Base-by-base conservation (phyloP, 148 eudicot species). In the Arctostaphylos glauca region DNA sequence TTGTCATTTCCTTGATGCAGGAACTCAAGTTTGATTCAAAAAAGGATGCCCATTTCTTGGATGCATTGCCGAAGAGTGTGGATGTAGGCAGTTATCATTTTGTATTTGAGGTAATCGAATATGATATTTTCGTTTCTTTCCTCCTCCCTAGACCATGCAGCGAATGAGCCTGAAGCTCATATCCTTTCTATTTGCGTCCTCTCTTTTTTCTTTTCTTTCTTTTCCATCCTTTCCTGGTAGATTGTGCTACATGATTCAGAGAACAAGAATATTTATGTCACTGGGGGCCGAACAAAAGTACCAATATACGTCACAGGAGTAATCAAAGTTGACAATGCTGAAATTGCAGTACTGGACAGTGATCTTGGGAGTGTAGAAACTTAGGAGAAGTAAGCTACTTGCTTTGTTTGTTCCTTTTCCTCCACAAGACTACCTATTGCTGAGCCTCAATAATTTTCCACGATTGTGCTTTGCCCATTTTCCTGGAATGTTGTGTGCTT, bases 21-120 rank as follows among this genome's bases (percentile, higher is more conserved):
- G 95, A 96, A 83, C 95, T 96, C 82, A 90, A 85, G 77, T 94
- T 93, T 87, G 94, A 93, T 76, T 83, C 86, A 52, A 84, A 88
- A 80, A 83, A 79, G 86, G 91, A 81, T 74, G 83, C 86, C 73
- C 92, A 96, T 93, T 56, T 92, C 80, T 86, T 96, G 89, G 98
- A 94, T 82, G 83, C 86, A 80, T 85, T 93, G 87, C 95, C 94
- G 21, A 75, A 91, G 38, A 87, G 83, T 75, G 86, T 87, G 81
- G 98, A 92, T 92, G 87, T 93, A 76, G 99, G 99, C 82, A 87
- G 77, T 55, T 94, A 94, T 81, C 82, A 89, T 83, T 92, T 96
- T 88, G 88, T 90, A 78, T 92, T 94, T 85, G 91, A 92, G 98
- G 99, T 96, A 31, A 31, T 31, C 38, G 78, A 21, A 43, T 54